These are phyloP conservation scores for Debaryomyces subglobosus DNA, from an alignment of 1,139 yeast genomes.

Conservation along the genomic window DNA sequence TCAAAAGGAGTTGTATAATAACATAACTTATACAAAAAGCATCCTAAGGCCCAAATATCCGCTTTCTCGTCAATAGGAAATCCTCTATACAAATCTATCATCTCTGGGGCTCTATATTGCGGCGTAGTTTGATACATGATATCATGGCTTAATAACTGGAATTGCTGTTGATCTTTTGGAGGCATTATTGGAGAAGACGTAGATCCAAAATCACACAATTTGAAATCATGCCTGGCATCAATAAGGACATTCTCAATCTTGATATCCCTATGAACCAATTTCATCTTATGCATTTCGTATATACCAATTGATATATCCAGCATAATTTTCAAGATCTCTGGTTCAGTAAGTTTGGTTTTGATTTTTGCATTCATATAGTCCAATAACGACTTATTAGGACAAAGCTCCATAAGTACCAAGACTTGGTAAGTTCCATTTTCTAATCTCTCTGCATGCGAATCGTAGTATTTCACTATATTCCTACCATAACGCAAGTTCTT, in stretches of 20 bases:
- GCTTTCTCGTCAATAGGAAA: constrained; percentile 74
- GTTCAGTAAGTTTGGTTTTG: constrained; percentile 62
- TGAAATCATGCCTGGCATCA: constrained; percentile 57
- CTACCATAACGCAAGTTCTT: constrained; percentile 59
- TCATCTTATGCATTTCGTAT: constrained; percentile 69
- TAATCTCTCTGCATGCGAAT: constrained; percentile 74
- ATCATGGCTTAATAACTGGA: constrained; percentile 63
- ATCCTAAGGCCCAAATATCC: constrained; percentile 86
- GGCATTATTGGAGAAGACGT: constrained; percentile 64
- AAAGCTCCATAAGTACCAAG: constrained; percentile 74
- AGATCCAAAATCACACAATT: constrained; percentile 79
- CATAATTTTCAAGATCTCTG: constrained; percentile 68
- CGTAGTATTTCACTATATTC: constrained; percentile 68
- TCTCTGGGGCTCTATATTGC: constrained; percentile 81
- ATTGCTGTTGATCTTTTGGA: constrained; percentile 65
- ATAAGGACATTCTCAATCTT: constrained; percentile 79
- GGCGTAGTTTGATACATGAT: constrained; percentile 79
- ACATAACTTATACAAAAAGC: constrained; percentile 73
- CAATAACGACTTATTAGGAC: constrained; percentile 70
- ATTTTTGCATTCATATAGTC: constrained; percentile 76
- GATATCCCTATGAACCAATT: constrained; percentile 72
- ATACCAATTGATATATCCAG: constrained; percentile 67
- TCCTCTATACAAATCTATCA: constrained; percentile 71
- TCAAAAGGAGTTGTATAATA: constrained; percentile 85
- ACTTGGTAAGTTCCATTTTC: constrained; percentile 66